These are phyloP conservation scores for Pseudogymnoascus sp. DNA, from an alignment of 2,329 filamentous ascomycete species.

Conservation along the genomic window DNA sequence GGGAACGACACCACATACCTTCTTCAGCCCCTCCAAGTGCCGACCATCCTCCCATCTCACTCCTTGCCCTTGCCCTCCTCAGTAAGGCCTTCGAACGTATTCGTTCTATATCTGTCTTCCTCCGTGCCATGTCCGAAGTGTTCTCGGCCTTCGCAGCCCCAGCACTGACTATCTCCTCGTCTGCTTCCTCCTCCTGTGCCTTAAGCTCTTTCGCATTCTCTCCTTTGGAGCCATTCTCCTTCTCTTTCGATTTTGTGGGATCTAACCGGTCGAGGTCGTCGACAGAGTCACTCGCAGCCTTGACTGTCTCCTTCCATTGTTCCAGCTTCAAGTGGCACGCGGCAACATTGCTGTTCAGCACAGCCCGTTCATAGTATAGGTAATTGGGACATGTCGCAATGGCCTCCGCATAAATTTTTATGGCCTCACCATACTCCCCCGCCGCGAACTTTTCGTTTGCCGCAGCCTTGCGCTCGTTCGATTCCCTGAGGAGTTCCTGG, in stretches of 20 bases:
- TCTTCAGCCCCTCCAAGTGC: slow-evolving; percentile 68
- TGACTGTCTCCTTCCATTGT: slow-evolving; percentile 77
- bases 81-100: slow-evolving; percentile 79
- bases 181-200: slow-evolving; percentile 37
- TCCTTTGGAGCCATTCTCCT: slow-evolving; percentile 25
- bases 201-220: slow-evolving; percentile 22
- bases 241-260: slow-evolving; percentile 18
- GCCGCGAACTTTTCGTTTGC: slow-evolving; percentile 75
- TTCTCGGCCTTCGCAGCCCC: slow-evolving; percentile 44
- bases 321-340: slow-evolving; percentile 79
- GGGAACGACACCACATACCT: slow-evolving; percentile 17
- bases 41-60: slow-evolving; percentile 68
- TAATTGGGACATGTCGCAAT: slow-evolving; percentile 72
- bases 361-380: slow-evolving; percentile 78
- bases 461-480: slow-evolving; percentile 61
- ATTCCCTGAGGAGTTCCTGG: slow-evolving; percentile 61
- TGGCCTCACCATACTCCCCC: slow-evolving; percentile 65
- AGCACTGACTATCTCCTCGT: slow-evolving; percentile 53
- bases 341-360: slow-evolving; percentile 80
- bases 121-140: slow-evolving; percentile 26
- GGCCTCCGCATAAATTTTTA: slow-evolving; percentile 75
- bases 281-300: slow-evolving; percentile 63
- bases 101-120: slow-evolving; percentile 57
- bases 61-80: slow-evolving; percentile 36
- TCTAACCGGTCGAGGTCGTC: slow-evolving; percentile 60